These are phyloP conservation scores for Cercospora berteroae DNA, from an alignment of 2,329 filamentous ascomycete species.

Conservation along the genomic window DNA sequence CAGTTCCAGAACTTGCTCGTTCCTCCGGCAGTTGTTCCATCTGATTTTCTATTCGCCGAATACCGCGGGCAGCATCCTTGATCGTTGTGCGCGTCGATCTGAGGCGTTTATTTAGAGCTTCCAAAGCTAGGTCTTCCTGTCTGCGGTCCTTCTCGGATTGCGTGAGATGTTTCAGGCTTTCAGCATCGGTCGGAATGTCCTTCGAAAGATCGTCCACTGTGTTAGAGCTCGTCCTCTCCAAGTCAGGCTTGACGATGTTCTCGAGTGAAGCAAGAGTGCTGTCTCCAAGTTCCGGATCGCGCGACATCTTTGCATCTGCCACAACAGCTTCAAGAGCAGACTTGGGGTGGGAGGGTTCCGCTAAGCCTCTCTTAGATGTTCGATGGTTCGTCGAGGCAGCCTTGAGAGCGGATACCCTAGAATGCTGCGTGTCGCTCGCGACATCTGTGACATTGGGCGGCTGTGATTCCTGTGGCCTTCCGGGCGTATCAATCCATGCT, in stretches of 20 bases:
- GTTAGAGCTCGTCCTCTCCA: slow-evolving; percentile 29
- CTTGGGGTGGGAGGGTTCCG: slow-evolving; percentile 28
- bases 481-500: slow-evolving; percentile 8
- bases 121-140: slow-evolving; percentile 44
- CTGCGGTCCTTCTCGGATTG: slow-evolving; percentile 44
- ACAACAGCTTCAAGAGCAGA: slow-evolving; percentile 44
- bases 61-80: slow-evolving; percentile 45
- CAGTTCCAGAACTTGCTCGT: not conserved
- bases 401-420: not conserved
- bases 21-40: slow-evolving; percentile 35
- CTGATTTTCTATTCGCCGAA: slow-evolving; percentile 43
- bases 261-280: slow-evolving; percentile 50
- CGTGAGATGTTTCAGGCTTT: slow-evolving; percentile 26
- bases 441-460: not conserved
- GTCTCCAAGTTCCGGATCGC: slow-evolving; percentile 42
- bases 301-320: slow-evolving; percentile 36
- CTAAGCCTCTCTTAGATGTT: slow-evolving; percentile 11
- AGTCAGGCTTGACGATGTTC: slow-evolving; percentile 41
- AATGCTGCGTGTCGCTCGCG: not conserved
- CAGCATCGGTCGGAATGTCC: slow-evolving; percentile 8
- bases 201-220: slow-evolving; percentile 11
- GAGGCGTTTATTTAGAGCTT: slow-evolving; percentile 44
- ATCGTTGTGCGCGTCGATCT: slow-evolving; percentile 43
- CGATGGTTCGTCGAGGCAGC: not conserved
- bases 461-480: not conserved